These are phyloP conservation scores for Saccharomycopsis sp. DNA, from an alignment of 805 yeast genomes.

Conservation along the genomic window DNA sequence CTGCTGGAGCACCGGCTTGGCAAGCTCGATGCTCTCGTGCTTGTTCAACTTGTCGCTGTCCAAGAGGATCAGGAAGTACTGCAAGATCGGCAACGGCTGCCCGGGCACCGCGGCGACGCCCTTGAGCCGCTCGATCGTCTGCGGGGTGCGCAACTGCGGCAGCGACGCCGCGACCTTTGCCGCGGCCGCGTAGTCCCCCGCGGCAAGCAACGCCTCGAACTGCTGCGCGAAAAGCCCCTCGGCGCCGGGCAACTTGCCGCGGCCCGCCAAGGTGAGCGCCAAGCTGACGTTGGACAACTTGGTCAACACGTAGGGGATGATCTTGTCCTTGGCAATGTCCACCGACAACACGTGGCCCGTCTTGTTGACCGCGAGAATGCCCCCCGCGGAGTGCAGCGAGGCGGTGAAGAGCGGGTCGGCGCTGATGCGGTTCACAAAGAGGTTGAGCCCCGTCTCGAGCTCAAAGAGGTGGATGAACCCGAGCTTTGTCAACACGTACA, in stretches of 20 bases:
- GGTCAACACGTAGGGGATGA: conserved; percentile 83
- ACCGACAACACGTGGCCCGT: conserved; percentile 93
- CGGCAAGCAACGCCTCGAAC: conserved; percentile 74
- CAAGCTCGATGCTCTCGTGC: conserved; percentile 90
- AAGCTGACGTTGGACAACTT: conserved; percentile 80
- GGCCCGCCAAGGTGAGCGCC: conserved; percentile 82
- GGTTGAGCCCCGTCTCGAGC: conserved; percentile 82
- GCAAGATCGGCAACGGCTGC: conserved; percentile 86
- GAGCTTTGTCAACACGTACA: conserved; percentile 86
- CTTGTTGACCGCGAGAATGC: conserved; percentile 89
- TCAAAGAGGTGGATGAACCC: conserved; percentile 97
- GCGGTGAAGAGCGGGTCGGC: conserved; percentile 95
- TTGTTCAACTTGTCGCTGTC: conserved; percentile 91
- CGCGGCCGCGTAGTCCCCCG: conserved; percentile 86
- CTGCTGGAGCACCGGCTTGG: conserved; percentile 91
- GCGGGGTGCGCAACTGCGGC: conserved; percentile 86
- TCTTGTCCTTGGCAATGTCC: conserved; percentile 74
- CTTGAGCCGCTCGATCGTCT: conserved; percentile 88
- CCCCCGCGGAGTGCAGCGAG: conserved; percentile 61
- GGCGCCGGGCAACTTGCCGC: conserved; percentile 97
- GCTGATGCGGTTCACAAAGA: conserved; percentile 93
- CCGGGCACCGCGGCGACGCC: conserved; percentile 89
- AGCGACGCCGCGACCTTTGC: conserved; percentile 97
- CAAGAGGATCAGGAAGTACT: conserved; percentile 82
- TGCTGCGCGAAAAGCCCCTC: conserved; percentile 87